phyloP scores from a whole-genome alignment of 495 filamentous ascomycete genomes.

The Lophium mytilinum region DNA sequence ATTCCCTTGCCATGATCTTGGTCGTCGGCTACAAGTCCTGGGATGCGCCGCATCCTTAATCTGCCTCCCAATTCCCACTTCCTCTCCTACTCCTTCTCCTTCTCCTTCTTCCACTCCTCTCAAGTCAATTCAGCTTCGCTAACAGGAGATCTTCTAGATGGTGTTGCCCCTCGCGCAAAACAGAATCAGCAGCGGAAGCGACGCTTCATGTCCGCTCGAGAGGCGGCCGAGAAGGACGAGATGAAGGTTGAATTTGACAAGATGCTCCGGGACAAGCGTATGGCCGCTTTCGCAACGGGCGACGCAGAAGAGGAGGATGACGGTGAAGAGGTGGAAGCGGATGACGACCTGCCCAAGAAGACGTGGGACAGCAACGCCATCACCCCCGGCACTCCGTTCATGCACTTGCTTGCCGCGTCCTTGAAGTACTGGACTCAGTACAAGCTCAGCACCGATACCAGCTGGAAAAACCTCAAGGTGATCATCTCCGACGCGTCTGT shows the following conservation, averaged over 20 bases:
- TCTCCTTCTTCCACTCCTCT: too few species aligned
- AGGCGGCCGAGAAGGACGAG: conserved; percentile 87
- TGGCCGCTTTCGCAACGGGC: too few species aligned
- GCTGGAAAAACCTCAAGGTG: conserved; percentile 85
- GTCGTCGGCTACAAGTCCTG: not conserved
- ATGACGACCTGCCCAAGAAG: conserved; percentile 66
- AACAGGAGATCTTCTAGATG: conserved; percentile 50
- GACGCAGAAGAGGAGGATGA: not conserved
- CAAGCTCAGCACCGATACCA: conserved; percentile 93
- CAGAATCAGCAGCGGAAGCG: conserved; percentile 96
- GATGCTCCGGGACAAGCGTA: conserved; percentile 57
- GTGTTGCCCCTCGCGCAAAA: conserved; percentile 88
- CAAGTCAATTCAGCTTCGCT: conserved; percentile 18
- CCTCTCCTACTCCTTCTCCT: too few species aligned
- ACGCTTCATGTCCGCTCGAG: conserved; percentile 85
- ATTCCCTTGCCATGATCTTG: conserved; percentile 1
- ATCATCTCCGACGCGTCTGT: conserved; percentile 98
- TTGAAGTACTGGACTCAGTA: conserved; percentile 93
- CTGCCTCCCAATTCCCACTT: too few species aligned
- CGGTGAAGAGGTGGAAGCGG: conserved; percentile 48
- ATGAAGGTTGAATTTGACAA: conserved; percentile 82
- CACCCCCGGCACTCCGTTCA: conserved; percentile 96
- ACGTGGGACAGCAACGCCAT: conserved; percentile 98
- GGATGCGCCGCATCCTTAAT: too few species aligned
- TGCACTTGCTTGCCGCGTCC: conserved; percentile 89